Conservation (phyloP, 1,139 yeast species). For the Pichia sp. region DNA sequence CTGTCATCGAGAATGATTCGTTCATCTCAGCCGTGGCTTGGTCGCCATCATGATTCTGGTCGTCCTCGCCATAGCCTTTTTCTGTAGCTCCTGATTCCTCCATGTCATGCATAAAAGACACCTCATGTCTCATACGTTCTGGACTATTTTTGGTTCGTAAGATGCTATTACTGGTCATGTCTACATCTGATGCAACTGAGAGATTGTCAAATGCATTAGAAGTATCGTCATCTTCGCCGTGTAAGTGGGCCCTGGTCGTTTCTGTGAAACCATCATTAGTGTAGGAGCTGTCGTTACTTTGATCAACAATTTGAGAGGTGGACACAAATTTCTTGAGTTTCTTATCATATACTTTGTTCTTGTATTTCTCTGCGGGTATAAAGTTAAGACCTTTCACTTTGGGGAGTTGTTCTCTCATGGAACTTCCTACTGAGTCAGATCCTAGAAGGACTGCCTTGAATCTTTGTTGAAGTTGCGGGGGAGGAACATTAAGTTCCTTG, state of each 20-base stretch:
- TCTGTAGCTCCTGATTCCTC: not conserved
- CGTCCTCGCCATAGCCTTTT: not conserved
- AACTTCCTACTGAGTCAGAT: no score
- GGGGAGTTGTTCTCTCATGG: no score
- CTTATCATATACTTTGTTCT: constrained; percentile 25
- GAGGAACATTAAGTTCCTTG: constrained; percentile 7
- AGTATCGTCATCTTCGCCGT: no score
- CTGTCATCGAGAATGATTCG: constrained; percentile 40
- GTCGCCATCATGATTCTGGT: not conserved
- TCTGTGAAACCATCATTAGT: no score
- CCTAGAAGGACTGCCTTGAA: no score
- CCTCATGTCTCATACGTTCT: no score
- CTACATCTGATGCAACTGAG: no score
- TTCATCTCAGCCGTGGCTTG: not conserved
- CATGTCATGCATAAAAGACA: no score
- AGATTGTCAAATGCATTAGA: no score
- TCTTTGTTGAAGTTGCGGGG: constrained; percentile 6
- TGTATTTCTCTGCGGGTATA: constrained; percentile 26
- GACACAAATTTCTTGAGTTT: constrained; percentile 20
- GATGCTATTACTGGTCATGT: no score
- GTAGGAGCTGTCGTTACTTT: not conserved
- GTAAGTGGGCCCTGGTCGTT: no score
- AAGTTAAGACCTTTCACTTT: constrained; percentile 22
- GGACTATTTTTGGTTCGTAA: no score
- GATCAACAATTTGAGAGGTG: constrained; percentile 13